A percentile compares a stretch with the other conserved stretches of the same genome.
Evolutionary conservation across 163 green algal species (phyloP).

Genomic region (Scenedesmus sp.): DNA sequence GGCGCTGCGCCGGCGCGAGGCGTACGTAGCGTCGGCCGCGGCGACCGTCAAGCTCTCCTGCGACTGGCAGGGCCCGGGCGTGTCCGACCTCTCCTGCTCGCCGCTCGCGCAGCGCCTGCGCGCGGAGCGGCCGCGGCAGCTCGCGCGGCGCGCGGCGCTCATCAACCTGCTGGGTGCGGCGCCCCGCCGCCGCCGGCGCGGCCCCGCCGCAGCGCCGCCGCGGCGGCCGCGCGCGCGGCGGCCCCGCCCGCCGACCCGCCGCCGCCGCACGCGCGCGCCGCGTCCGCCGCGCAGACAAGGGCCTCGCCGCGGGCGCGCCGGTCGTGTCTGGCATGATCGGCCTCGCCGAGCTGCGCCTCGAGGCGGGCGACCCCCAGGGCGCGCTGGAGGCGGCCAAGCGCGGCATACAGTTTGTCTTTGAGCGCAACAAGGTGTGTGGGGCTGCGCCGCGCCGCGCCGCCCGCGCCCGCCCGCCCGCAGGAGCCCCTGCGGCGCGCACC

Average conservation of each 20-base stretch:
- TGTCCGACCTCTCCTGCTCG: conserved; percentile 33
- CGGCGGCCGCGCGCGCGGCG: background rate
- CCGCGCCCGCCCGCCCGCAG: too few relatives aligned
- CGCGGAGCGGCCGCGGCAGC: conserved; percentile 15
- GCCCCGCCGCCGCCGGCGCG: background rate
- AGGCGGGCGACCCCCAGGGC: conserved; percentile 51
- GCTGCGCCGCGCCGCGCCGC: too few relatives aligned
- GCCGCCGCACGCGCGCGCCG: background rate
- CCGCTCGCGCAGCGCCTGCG: conserved; percentile 19
- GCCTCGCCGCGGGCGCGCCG: conserved; percentile 14
- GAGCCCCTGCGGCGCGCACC: too few relatives aligned
- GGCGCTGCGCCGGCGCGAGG: conserved; percentile 47
- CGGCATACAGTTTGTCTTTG: conserved; percentile 46
- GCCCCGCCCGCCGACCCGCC: background rate
- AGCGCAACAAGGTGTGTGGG: conserved; percentile 50
- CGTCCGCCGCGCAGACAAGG: conserved; percentile 35
- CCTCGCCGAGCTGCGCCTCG: conserved; percentile 55
- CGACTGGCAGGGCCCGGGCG: conserved; percentile 17
- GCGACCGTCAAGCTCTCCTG: conserved; percentile 32
- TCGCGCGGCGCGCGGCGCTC: conserved; percentile 31
- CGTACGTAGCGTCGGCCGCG: conserved; percentile 33
- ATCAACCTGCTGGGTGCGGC: conserved; percentile 12
- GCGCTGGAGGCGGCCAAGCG: conserved; percentile 62
- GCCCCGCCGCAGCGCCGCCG: too few relatives aligned
- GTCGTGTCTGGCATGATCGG: conserved; percentile 37